phyloP scores from a whole-genome alignment of 2,329 filamentous ascomycete genomes.

The Colletotrichum caudatum region DNA sequence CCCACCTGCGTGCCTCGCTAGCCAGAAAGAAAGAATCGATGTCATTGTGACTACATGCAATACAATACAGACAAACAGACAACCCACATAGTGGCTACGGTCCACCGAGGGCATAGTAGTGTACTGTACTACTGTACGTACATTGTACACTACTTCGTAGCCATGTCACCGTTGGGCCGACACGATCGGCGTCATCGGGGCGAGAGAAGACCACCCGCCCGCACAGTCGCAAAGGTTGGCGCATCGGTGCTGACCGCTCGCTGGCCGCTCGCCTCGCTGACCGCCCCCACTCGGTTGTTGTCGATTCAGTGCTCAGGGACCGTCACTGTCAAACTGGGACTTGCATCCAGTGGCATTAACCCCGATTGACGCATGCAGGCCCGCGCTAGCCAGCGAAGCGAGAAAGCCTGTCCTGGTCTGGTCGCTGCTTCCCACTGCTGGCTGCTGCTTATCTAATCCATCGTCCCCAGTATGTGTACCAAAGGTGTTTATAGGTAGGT shows the following conservation, averaged over 20 bases:
- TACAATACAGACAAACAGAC: too few relatives aligned
- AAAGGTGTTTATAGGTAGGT: too few relatives aligned
- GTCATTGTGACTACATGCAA: conserved; percentile 11
- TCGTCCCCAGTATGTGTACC: conserved; percentile 6
- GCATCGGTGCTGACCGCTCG: conserved; percentile 5
- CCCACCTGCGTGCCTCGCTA: too few relatives aligned
- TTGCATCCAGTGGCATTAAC: conserved; percentile 30
- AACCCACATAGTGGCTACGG: background rate
- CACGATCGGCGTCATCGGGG: conserved; percentile 11
- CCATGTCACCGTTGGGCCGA: conserved; percentile 22
- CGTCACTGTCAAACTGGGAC: conserved; percentile 36
- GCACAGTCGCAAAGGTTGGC: background rate
- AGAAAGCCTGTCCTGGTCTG: background rate
- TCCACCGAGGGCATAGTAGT: background rate
- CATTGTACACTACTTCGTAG: too few relatives aligned
- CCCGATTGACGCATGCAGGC: background rate
- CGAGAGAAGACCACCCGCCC: background rate
- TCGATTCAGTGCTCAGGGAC: conserved; percentile 4
- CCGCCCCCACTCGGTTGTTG: background rate
- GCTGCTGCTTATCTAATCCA: conserved; percentile 21
- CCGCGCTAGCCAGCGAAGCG: background rate
- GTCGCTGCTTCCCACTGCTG: conserved; percentile 3
- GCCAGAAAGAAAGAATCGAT: background rate
- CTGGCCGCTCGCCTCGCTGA: background rate
- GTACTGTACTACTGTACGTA: too few relatives aligned